Base-by-base conservation (phyloP, 2,329 filamentous ascomycete species). In the Fusarium ambrosium region DNA sequence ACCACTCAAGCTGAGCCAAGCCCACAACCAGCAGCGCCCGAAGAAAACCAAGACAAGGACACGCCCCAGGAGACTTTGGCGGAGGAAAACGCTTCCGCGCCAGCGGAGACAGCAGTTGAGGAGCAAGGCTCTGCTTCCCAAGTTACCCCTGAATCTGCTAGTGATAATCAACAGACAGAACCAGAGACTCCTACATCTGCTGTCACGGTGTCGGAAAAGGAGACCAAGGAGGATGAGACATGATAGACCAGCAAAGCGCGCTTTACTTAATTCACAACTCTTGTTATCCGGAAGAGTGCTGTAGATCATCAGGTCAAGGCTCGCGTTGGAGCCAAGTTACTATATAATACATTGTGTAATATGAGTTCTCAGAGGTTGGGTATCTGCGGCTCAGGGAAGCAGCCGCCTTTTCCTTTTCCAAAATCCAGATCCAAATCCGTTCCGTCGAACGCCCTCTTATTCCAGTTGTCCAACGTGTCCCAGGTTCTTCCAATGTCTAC, bases 31-130 rank as follows among this genome's bases (percentile, higher is more conserved):
- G 55, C 71, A 2, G 64, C 53, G 37, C 11, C 76, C 56, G 76
- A 81, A 20, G 71, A 68, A 58, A 27, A 27, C n/a, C 32, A 63
- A 32, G 68, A 78, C 20, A 62, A 80, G 11, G 73, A 76, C 27
- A 71, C 78, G 18, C 53, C 79, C 16, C 37, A 63, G 11, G 71
- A 68, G 24, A 39, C 58, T 3, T 34, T 53, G 8, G 6, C 45
- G 9, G 62, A 66, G 11, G 70, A 74, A 16, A 59, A 60, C 3
- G 14, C 64, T 2, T 37, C 48, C 13, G 56, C n/a, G 13, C 45
- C 72, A 6, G 22, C 66, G 34, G 67, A 72, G 51, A 34, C 65
- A 20, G 22, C 60, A 51, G 29, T n/a, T 6, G 70, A 71, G 37
- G 41, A 51, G 7, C 55, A 66, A 34, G 65, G 62, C 6, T 29